phyloP scores from a whole-genome alignment of 2,329 filamentous ascomycete species.

The Paramyrothecium sp. region DNA sequence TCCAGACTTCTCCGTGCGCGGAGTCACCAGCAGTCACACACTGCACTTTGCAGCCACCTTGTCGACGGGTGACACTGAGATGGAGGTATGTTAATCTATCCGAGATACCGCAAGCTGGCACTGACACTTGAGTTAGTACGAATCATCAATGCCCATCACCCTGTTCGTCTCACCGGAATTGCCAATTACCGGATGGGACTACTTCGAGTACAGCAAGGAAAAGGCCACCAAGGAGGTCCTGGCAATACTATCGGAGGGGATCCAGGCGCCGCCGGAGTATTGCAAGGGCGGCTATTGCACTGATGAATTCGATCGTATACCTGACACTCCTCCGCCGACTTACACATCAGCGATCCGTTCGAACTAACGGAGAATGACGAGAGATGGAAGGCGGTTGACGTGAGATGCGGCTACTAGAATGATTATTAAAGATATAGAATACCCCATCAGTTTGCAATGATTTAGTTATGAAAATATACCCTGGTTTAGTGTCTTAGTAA shows the following conservation, averaged over 20 bases:
- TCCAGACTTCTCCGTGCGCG: slow-evolving; percentile 2
- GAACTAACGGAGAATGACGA: background rate
- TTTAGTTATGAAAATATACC: too few relatives aligned
- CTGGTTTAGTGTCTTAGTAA: too few relatives aligned
- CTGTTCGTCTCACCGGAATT: slow-evolving; percentile 5
- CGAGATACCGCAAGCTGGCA: background rate
- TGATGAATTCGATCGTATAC: background rate
- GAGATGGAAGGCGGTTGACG: background rate
- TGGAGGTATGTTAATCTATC: background rate
- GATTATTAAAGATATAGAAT: too few relatives aligned
- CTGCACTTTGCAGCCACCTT: slow-evolving; percentile 4
- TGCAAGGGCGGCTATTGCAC: background rate
- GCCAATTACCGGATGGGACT: slow-evolving; percentile 5
- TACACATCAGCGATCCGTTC: background rate
- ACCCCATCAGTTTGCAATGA: too few relatives aligned
- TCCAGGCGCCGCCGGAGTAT: slow-evolving; percentile 2
- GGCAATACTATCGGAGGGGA: background rate
- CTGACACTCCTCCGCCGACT: background rate
- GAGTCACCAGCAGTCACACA: background rate
- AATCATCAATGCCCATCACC: background rate
- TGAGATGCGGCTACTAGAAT: too few relatives aligned
- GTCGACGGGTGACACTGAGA: background rate
- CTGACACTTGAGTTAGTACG: background rate
- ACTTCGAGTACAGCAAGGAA: background rate
- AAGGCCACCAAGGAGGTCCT: background rate